Evolutionary conservation across 2,329 filamentous ascomycete species (phyloP).

Genomic region (Amylocarpus encephaloides): DNA sequence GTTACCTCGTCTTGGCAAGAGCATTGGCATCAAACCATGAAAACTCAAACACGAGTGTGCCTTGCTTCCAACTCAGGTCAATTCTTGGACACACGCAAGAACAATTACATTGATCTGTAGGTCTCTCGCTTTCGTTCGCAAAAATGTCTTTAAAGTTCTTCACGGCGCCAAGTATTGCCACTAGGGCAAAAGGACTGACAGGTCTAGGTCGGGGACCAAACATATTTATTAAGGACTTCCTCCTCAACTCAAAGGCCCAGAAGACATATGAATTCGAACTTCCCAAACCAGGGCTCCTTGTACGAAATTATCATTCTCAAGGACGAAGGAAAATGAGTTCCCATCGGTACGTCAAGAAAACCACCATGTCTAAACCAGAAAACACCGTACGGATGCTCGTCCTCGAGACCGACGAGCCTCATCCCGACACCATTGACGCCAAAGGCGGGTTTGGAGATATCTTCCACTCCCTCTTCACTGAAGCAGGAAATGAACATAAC

Average conservation of each 20-base stretch:
- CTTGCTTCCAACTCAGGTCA: background rate
- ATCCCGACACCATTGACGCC: conserved; percentile 43
- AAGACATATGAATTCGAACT: background rate
- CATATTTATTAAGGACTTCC: no score
- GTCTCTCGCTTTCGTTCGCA: background rate
- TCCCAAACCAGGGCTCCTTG: background rate
- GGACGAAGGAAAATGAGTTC: background rate
- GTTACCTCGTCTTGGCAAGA: background rate
- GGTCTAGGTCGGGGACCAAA: no score
- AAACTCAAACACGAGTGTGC: background rate
- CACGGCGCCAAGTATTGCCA: no score
- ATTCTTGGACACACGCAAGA: no score
- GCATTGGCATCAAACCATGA: background rate
- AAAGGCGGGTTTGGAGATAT: conserved; percentile 50
- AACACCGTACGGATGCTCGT: conserved; percentile 40
- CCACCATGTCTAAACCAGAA: background rate
- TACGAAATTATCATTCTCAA: background rate
- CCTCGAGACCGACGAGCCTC: conserved; percentile 51
- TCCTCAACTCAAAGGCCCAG: no score
- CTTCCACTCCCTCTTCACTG: conserved; percentile 43
- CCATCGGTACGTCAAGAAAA: background rate
- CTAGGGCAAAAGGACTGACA: no score
- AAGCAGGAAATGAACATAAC: conserved; percentile 45
- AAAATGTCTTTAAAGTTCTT: no score
- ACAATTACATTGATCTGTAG: background rate